Evolutionary conservation across 2,329 filamentous ascomycete species (phyloP).

Genomic region (Paraconiothyrium brasiliense): DNA sequence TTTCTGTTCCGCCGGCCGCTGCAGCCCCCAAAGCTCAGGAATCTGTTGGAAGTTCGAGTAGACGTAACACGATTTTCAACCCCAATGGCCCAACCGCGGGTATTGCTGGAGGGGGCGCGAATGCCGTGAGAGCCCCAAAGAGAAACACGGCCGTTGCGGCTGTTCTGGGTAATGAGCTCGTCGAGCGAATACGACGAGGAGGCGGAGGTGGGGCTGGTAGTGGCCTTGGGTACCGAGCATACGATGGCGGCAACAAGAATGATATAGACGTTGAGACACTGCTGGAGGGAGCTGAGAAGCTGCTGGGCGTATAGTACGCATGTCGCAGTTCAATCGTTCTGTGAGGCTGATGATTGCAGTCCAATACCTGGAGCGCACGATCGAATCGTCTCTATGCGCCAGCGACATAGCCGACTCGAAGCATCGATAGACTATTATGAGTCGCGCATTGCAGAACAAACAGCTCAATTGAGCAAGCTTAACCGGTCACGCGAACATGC

Average conservation of each 20-base stretch:
- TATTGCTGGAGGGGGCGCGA: constrained; percentile 50
- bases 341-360: constrained; percentile 48
- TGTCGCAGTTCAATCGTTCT: background rate
- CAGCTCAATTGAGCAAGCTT: constrained; percentile 75
- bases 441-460: constrained; percentile 78
- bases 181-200: constrained; percentile 76
- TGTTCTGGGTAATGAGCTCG: constrained; percentile 86
- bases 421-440: constrained; percentile 85
- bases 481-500: constrained; percentile 68
- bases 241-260: constrained; percentile 62
- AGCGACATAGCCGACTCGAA: constrained; percentile 74
- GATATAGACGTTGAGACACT: constrained; percentile 89
- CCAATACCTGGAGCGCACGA: constrained; percentile 81
- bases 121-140: constrained; percentile 64
- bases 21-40: constrained; percentile 57
- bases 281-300: constrained; percentile 85
- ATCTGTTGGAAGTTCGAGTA: constrained; percentile 51
- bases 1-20: constrained; percentile 82
- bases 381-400: constrained; percentile 75
- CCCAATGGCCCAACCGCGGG: constrained; percentile 40
- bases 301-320: constrained; percentile 82
- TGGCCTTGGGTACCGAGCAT: constrained; percentile 54
- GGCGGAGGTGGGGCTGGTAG: constrained; percentile 64
- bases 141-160: constrained; percentile 87
- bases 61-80: constrained; percentile 61